These are phyloP conservation scores for Penicillium flavigenum DNA, from an alignment of 495 filamentous ascomycete genomes.

Conservation along the genomic window DNA sequence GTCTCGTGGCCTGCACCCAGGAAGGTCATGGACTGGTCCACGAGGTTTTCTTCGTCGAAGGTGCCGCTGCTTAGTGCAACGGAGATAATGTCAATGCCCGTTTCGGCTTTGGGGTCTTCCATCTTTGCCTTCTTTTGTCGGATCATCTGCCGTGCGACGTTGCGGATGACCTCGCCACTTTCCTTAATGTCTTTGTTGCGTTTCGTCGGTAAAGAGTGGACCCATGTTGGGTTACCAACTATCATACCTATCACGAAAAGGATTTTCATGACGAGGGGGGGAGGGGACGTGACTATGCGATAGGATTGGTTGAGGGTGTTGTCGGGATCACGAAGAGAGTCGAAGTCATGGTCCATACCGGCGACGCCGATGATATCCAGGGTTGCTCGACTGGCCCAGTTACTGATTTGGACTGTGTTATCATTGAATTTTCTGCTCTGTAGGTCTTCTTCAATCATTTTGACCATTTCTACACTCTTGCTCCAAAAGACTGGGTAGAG, in stretches of 20 bases:
- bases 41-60: slow-evolving; percentile 76
- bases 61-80: slow-evolving; percentile 73
- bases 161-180: slow-evolving; percentile 58
- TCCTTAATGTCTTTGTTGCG: slow-evolving; percentile 61
- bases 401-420: slow-evolving; percentile 55
- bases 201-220: slow-evolving; percentile 58
- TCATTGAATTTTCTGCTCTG: slow-evolving; percentile 20
- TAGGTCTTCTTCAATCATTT: slow-evolving; percentile 40
- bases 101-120: slow-evolving; percentile 35
- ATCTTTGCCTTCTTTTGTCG: slow-evolving; percentile 63
- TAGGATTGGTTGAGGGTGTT: slow-evolving; percentile 68
- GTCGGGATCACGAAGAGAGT: slow-evolving; percentile 62
- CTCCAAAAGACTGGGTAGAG: slow-evolving; percentile 82
- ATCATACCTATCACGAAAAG: slow-evolving; percentile 47
- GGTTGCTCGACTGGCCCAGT: slow-evolving; percentile 69
- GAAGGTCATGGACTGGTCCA: slow-evolving; percentile 95
- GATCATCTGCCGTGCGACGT: slow-evolving; percentile 65
- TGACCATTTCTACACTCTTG: slow-evolving; percentile 58
- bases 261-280: slow-evolving; percentile 23
- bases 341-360: slow-evolving; percentile 81
- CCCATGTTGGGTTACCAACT: slow-evolving; percentile 30
- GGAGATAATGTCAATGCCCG: slow-evolving; percentile 75
- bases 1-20: slow-evolving; percentile 89
- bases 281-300: slow-evolving; percentile 40
- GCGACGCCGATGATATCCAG: slow-evolving; percentile 89